Evolutionary conservation across 495 filamentous ascomycete genomes (phyloP).

Genomic region (Hyaloscypha hepaticicola): DNA sequence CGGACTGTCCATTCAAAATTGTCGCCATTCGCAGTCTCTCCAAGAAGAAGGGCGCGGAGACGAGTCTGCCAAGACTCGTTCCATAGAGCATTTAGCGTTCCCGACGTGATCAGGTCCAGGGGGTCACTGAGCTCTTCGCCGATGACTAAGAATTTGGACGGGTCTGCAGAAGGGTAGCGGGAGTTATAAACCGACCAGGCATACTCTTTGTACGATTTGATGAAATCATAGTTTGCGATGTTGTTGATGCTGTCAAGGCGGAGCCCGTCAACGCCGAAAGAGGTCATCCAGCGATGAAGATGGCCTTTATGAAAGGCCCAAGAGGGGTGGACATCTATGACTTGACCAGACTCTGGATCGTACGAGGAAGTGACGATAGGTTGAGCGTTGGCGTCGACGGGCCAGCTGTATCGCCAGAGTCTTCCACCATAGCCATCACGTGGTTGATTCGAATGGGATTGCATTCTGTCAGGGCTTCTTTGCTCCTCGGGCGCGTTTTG

Average conservation of each 20-base stretch:
- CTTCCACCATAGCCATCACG: constrained; percentile 33
- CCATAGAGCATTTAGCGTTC: constrained; percentile 34
- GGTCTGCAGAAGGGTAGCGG: constrained; percentile 13
- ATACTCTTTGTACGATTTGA: constrained; percentile 32
- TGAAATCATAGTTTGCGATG: constrained; percentile 35
- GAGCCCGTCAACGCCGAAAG: constrained; percentile 35
- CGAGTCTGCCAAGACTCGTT: constrained; percentile 34
- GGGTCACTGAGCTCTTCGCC: constrained; percentile 37
- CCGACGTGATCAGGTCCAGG: constrained; percentile 27
- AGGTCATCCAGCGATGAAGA: constrained; percentile 35
- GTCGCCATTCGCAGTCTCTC: constrained; percentile 19
- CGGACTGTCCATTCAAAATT: constrained; percentile 36
- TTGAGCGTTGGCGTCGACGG: background rate
- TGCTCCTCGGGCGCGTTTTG: constrained; percentile 18
- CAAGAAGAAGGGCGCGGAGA: constrained; percentile 29
- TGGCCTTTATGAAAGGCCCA: constrained; percentile 34
- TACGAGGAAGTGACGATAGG: constrained; percentile 26
- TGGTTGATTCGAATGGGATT: constrained; percentile 23
- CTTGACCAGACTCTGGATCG: constrained; percentile 28
- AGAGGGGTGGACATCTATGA: constrained; percentile 26
- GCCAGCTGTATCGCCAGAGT: constrained; percentile 30
- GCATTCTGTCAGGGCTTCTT: constrained; percentile 33
- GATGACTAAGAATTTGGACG: constrained; percentile 36
- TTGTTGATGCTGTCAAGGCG: constrained; percentile 38
- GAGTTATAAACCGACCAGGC: constrained; percentile 32